Evolutionary conservation across 306 rosid species (phyloP).

Genomic region (Amphicarpaea edgeworthii): DNA sequence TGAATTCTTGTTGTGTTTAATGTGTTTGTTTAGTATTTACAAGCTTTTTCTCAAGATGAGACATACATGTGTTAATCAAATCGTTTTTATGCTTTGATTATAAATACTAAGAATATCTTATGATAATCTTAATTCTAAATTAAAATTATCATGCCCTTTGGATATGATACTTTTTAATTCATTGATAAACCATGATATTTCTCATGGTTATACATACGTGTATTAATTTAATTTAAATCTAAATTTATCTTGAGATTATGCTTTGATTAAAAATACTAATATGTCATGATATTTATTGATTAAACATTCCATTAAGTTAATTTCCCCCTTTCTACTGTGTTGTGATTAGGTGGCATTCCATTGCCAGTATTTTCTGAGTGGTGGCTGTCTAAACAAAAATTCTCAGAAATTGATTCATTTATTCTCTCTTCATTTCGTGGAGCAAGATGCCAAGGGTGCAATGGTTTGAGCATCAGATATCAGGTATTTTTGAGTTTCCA

Average conservation of each 20-base stretch:
- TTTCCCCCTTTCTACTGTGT: slow-evolving; percentile 32
- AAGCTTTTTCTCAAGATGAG: background rate
- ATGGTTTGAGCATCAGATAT: slow-evolving; percentile 90
- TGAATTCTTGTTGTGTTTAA: background rate
- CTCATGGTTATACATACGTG: too few species aligned
- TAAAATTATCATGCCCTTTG: too few species aligned
- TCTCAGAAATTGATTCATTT: slow-evolving; percentile 82
- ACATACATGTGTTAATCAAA: background rate
- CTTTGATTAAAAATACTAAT: too few species aligned
- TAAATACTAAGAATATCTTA: too few species aligned
- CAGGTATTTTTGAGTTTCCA: slow-evolving; percentile 66
- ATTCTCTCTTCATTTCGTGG: slow-evolving; percentile 78
- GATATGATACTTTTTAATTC: too few species aligned
- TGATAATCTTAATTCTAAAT: too few species aligned
- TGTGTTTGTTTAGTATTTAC: slow-evolving; percentile 21
- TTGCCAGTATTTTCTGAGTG: slow-evolving; percentile 93
- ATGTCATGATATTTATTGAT: too few species aligned
- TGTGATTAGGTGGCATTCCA: slow-evolving; percentile 80
- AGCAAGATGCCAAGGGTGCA: slow-evolving; percentile 72
- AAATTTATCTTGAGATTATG: too few species aligned
- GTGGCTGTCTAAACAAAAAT: slow-evolving; percentile 90
- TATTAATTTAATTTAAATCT: too few species aligned
- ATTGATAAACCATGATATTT: too few species aligned
- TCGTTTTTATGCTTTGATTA: slow-evolving; percentile 11
- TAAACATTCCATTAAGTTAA: background rate